Conservation (phyloP, 352 stramenopile species). For the Globisporangium spinosum region DNA sequence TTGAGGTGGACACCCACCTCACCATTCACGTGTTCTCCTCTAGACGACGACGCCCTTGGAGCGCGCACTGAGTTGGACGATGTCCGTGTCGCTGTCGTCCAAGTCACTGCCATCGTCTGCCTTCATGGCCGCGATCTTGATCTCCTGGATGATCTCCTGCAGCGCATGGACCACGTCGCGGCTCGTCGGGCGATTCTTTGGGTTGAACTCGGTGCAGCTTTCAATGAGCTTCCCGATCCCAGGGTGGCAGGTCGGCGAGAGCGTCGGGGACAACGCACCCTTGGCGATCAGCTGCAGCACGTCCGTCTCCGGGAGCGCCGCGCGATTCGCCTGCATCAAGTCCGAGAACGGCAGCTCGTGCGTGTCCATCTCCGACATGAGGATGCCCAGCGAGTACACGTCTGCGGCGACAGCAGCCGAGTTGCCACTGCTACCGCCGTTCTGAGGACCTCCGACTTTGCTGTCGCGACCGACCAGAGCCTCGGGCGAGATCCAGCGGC, state of each 20-base stretch:
- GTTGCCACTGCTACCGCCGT: slow-evolving; percentile 16
- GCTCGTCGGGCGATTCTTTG: slow-evolving; percentile 28
- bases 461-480: slow-evolving; percentile 53
- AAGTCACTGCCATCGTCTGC: not conserved
- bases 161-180: slow-evolving; percentile 6
- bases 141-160: slow-evolving; percentile 14
- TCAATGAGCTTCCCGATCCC: slow-evolving; percentile 44
- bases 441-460: slow-evolving; percentile 6
- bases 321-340: slow-evolving; percentile 55
- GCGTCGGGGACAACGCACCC: slow-evolving; percentile 48
- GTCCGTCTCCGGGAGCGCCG: slow-evolving; percentile 51
- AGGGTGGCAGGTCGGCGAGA: slow-evolving; percentile 47
- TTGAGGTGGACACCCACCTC: not conserved
- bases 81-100: not conserved
- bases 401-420: slow-evolving; percentile 47
- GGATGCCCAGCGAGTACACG: slow-evolving; percentile 66
- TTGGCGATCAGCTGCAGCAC: slow-evolving; percentile 67
- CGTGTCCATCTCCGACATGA: slow-evolving; percentile 69
- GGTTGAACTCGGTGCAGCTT: slow-evolving; percentile 30
- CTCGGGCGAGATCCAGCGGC: slow-evolving; percentile 69
- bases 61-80: not conserved
- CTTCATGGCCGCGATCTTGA: slow-evolving; percentile 2
- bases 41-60: slow-evolving; percentile 12
- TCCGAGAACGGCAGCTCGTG: slow-evolving; percentile 69
- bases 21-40: not conserved